Evolutionary conservation across 2,329 filamentous ascomycete species (phyloP).

Genomic region (Emmonsiellopsis sp.): DNA sequence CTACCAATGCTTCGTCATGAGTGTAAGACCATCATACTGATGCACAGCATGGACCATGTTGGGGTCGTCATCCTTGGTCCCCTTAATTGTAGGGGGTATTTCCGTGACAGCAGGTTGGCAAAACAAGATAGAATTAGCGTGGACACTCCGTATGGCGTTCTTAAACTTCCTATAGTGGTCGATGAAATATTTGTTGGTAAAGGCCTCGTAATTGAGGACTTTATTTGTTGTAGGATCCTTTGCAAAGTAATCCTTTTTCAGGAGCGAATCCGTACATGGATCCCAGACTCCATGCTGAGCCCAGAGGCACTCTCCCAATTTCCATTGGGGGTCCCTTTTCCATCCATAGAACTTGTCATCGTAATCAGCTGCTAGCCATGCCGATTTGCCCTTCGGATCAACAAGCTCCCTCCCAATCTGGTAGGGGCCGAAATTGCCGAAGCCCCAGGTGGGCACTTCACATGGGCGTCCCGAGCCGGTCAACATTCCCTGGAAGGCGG

Average conservation of each 20-base stretch:
- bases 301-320: conserved; percentile 90
- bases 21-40: conserved; percentile 92
- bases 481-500: conserved; percentile 86
- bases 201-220: conserved; percentile 68
- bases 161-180: conserved; percentile 70
- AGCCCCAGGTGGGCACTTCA: conserved; percentile 86
- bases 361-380: conserved; percentile 75
- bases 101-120: conserved; percentile 90
- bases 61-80: conserved; percentile 76
- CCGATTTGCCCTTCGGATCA: conserved; percentile 75
- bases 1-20: conserved; percentile 93
- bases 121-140: conserved; percentile 75
- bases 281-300: conserved; percentile 97
- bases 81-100: conserved; percentile 80
- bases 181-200: conserved; percentile 89
- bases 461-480: conserved; percentile 85
- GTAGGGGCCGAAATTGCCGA: conserved; percentile 85
- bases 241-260: conserved; percentile 81
- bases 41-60: conserved; percentile 90
- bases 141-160: conserved; percentile 63
- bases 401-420: conserved; percentile 76
- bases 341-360: conserved; percentile 85
- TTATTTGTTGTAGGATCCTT: conserved; percentile 67
- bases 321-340: conserved; percentile 81
- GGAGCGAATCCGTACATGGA: conserved; percentile 61